Base-by-base conservation (phyloP, 192 early-diverging fungal species). In the Spizellomyces sp. region DNA sequence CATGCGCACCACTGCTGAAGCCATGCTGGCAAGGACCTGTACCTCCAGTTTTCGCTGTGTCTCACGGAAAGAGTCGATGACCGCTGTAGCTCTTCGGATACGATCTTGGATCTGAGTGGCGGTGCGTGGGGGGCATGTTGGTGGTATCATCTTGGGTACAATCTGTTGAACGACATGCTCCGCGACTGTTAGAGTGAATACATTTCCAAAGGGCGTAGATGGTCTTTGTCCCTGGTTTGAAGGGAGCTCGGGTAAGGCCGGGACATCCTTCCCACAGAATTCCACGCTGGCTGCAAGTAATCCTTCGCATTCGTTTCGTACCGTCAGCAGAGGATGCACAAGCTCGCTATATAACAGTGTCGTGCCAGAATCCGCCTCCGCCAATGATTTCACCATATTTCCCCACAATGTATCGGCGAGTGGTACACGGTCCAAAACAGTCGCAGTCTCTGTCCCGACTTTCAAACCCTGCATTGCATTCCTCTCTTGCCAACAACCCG, bases 1-100 rank as follows among this genome's bases (percentile, higher is more conserved):
- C 41, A 96, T 67, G 8, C 87, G 86, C 0, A 96, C 89, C 4
- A 95, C 82, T 3, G 95, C 94, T 0, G 89, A 84, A n/a, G 95
- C 91, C 27, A 90, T 79, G 17, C 87, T 84, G 0, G 93, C 90
- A 55, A 81, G 76, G n/a, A 91, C 88, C 59, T 88, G 83, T 0
- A 88, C 79, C 62, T 93, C 90, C 46, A 83, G 77, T 56, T 87
- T 85, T 47, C 88, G 77, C 56, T 61, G 47, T 6, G 67, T 62
- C 22, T 66, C 58, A 6, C 88, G 89, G 17, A 85, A 81, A 8
- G 78, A 79, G 58, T 89, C 86, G 74, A 95, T 83, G 6, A 89
- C 87, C 0, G 87, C 69, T 15, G 81, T 56, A 0, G 92, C 81
- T 7, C 93, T 88, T n/a, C 76, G 73, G n/a, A 82, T 15, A 6